Conservation (phyloP, 176 grass and related monocot species). For the Cymbopogon citratus region DNA sequence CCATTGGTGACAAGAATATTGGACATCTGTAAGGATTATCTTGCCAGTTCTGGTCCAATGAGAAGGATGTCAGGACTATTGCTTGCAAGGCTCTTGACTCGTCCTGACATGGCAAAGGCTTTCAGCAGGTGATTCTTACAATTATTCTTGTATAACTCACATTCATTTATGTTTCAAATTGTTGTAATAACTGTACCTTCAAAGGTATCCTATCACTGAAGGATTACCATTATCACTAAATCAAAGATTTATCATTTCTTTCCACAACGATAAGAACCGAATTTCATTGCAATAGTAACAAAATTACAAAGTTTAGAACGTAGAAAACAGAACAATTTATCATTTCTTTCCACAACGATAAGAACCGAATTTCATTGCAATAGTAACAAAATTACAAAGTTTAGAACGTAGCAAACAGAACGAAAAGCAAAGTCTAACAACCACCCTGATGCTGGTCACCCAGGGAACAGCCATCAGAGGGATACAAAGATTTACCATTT, state of each 20-base stretch:
- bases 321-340: too few species aligned
- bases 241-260: background rate
- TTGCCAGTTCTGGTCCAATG: constrained; percentile 92
- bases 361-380: too few species aligned
- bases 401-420: too few species aligned
- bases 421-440: too few species aligned
- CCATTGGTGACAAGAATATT: constrained; percentile 87
- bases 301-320: too few species aligned
- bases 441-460: too few species aligned
- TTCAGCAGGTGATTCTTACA: constrained; percentile 68
- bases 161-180: constrained; percentile 19
- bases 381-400: too few species aligned
- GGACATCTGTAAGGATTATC: constrained; percentile 91
- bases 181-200: constrained; percentile 11
- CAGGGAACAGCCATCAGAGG: too few species aligned
- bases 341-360: too few species aligned
- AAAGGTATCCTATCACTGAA: background rate
- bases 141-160: constrained; percentile 16
- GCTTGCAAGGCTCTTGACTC: constrained; percentile 87
- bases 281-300: too few species aligned
- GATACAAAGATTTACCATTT: too few species aligned
- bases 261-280: too few species aligned
- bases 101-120: constrained; percentile 78
- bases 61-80: constrained; percentile 92
- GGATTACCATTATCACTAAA: constrained; percentile 6